These are phyloP conservation scores for Ceraceosorus guamensis DNA, from an alignment of 1,284 basidiomycete genomes.

Conservation along the genomic window DNA sequence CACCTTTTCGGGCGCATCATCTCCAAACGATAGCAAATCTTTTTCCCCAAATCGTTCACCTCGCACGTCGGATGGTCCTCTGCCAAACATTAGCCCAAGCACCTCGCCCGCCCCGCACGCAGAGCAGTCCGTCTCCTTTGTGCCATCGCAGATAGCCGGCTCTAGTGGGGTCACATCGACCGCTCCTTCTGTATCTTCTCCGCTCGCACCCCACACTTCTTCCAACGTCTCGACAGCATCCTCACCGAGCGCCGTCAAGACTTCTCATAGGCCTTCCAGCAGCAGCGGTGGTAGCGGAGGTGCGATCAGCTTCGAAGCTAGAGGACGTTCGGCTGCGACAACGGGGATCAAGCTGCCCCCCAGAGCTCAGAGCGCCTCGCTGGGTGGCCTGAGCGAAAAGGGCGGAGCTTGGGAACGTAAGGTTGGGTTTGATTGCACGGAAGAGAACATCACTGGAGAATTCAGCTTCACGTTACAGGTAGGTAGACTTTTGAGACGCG, in stretches of 20 bases:
- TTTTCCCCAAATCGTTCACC: no score
- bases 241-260: background rate
- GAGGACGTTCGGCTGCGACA: background rate
- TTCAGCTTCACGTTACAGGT: conserved; percentile 57
- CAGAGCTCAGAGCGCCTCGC: conserved; percentile 21
- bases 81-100: no score
- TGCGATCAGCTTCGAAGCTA: no score
- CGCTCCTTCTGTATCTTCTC: background rate
- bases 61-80: no score
- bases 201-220: background rate
- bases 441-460: conserved; percentile 32
- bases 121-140: no score
- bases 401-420: conserved; percentile 34
- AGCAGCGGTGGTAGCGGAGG: background rate
- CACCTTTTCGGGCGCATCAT: background rate
- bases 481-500: background rate
- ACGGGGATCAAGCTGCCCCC: conserved; percentile 1
- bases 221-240: background rate
- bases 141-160: no score
- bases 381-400: conserved; percentile 27
- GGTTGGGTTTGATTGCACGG: conserved; percentile 48
- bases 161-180: background rate
- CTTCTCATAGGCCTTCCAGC: background rate
- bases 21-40: no score
- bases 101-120: no score